These are phyloP conservation scores for Inonotus hispidus DNA, from an alignment of 1,284 basidiomycete genomes.

Conservation along the genomic window DNA sequence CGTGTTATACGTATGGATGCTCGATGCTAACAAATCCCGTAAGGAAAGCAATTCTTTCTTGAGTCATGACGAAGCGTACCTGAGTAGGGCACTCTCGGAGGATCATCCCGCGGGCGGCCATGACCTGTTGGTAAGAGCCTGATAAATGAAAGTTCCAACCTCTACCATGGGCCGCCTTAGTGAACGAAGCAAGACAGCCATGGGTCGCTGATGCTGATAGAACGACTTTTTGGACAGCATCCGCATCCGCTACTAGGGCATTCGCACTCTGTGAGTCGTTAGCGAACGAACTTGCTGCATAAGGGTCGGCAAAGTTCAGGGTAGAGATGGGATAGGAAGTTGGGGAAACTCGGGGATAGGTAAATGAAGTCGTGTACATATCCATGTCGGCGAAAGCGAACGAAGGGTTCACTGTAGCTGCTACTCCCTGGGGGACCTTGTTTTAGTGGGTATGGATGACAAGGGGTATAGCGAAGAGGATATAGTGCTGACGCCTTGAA, in stretches of 20 bases:
- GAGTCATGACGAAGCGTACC: conserved; percentile 35
- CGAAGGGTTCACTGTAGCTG: not conserved
- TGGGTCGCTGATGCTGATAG: conserved; percentile 77
- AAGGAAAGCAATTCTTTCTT: not conserved
- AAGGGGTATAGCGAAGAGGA: conserved; percentile 20
- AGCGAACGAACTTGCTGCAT: conserved; percentile 28
- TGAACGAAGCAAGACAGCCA: conserved; percentile 77
- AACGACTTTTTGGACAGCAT: conserved; percentile 77
- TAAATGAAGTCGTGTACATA: conserved; percentile 89
- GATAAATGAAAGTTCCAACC: conserved; percentile 90
- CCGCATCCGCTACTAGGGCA: conserved; percentile 43
- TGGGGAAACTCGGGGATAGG: conserved; percentile 75
- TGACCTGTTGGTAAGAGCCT: conserved; percentile 89
- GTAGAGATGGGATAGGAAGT: conserved; percentile 50
- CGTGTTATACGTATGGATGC: conserved; percentile 85
- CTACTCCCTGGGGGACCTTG: not conserved
- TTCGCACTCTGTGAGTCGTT: conserved; percentile 29
- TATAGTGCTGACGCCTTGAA: conserved; percentile 13
- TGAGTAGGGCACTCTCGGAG: conserved; percentile 86
- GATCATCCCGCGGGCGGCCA: conserved; percentile 84
- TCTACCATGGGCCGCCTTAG: conserved; percentile 63
- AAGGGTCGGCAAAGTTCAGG: conserved; percentile 52
- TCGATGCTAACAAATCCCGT: conserved; percentile 52
- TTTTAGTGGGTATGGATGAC: conserved; percentile 12
- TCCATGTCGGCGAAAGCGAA: conserved; percentile 54